Evolutionary conservation across 345 rosid species (phyloP).

Genomic region (Aquilaria malaccensis): DNA sequence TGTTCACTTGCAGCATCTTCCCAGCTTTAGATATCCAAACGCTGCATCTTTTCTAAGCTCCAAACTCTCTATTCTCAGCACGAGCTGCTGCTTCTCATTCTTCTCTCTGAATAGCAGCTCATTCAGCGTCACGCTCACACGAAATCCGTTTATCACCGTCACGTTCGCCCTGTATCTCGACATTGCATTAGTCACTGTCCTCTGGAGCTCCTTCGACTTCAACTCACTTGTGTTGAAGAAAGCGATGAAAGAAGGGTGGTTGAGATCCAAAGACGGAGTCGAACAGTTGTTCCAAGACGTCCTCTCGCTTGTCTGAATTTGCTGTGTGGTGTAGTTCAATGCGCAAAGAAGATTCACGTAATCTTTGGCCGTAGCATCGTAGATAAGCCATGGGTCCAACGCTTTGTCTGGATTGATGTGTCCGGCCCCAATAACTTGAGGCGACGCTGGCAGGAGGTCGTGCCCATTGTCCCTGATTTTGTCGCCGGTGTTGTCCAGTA

Average conservation of each 20-base stretch:
- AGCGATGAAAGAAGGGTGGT: conserved; percentile 56
- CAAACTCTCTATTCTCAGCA: conserved; percentile 31
- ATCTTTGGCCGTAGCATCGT: conserved; percentile 33
- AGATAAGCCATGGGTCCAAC: conserved; percentile 46
- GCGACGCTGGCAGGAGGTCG: conserved; percentile 19
- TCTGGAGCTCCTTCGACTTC: conserved; percentile 19
- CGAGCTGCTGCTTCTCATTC: conserved; percentile 34
- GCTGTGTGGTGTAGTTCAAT: conserved; percentile 31
- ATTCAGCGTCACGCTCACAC: conserved; percentile 26
- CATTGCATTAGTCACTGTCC: conserved; percentile 44
- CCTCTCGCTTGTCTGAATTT: conserved; percentile 36
- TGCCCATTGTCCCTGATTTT: conserved; percentile 26
- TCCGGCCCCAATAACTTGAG: conserved; percentile 49
- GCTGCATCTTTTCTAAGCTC: background rate
- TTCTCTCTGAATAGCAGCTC: conserved; percentile 33
- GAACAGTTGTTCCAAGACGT: conserved; percentile 34
- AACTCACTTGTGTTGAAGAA: conserved; percentile 13
- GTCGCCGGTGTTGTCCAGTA: conserved; percentile 19
- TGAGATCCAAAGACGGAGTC: conserved; percentile 33
- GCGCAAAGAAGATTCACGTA: conserved; percentile 43
- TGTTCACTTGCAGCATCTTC: conserved; percentile 29
- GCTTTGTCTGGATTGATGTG: conserved; percentile 52
- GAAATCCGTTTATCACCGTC: conserved; percentile 22
- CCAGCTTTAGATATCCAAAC: conserved; percentile 38
- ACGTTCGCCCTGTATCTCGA: conserved; percentile 29